These are phyloP conservation scores for Mayamaea pseudoterrestris DNA, from an alignment of 108 stramenopile genomes.

Conservation along the genomic window DNA sequence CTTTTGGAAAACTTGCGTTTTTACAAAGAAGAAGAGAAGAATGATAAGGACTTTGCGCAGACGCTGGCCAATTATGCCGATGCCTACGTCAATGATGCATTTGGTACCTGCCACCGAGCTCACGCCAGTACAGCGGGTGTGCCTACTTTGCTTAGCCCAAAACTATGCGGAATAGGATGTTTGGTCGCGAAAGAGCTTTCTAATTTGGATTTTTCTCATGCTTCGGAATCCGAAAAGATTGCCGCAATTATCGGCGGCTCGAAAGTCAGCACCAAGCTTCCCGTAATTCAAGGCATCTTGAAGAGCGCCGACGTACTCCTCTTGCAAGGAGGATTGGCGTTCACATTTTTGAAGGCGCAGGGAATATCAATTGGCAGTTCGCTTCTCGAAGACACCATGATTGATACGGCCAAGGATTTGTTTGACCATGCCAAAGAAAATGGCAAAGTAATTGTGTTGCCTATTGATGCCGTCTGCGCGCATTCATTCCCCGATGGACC, in stretches of 20 bases:
- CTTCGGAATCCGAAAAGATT: conserved; percentile 14
- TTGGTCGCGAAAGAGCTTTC: conserved; percentile 33
- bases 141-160: conserved; percentile 29
- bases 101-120: conserved; percentile 96
- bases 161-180: conserved; percentile 28
- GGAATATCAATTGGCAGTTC: conserved; percentile 69
- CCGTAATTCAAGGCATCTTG: conserved; percentile 83
- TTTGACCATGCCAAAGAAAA: conserved; percentile 45
- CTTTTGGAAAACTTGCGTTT: conserved; percentile 96
- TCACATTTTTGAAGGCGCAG: conserved; percentile 91
- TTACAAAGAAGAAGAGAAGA: conserved; percentile 82
- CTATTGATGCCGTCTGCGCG: conserved; percentile 83
- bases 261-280: conserved; percentile 97
- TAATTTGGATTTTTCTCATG: conserved; percentile 24
- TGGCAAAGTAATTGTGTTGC: conserved; percentile 71
- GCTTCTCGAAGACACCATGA: conserved; percentile 83
- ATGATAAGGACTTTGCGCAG: conserved; percentile 25
- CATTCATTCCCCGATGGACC: conserved; percentile 37
- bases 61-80: conserved; percentile 56
- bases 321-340: conserved; percentile 95
- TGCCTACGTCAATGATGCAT: conserved; percentile 94
- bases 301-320: conserved; percentile 81
- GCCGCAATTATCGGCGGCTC: conserved; percentile 91
- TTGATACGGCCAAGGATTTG: conserved; percentile 79
- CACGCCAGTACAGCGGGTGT: conserved; percentile 50